Evolutionary conservation across 306 rosid species (phyloP).

Genomic region (Trifolium fragiferum): DNA sequence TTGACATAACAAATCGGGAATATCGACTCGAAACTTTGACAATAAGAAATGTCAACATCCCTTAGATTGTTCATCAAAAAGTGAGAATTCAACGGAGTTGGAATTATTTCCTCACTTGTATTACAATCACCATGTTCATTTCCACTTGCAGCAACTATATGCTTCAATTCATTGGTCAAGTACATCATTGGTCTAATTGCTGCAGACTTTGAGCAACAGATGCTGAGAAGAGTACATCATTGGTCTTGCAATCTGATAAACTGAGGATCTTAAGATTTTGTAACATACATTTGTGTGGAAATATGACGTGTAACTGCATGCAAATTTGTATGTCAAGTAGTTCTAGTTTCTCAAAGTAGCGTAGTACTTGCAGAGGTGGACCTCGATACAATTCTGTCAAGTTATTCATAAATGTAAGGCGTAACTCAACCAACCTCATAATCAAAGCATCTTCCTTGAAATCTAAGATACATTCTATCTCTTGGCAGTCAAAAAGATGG

Average conservation of each 20-base stretch:
- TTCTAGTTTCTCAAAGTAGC: slow-evolving; percentile 17
- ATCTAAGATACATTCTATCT: slow-evolving; percentile 2
- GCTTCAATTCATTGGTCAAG: neutral
- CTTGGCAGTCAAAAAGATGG: neutral
- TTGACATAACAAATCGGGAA: neutral
- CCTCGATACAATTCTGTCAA: neutral
- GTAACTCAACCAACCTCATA: neutral
- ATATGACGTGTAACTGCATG: neutral
- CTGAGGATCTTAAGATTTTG: slow-evolving; percentile 12
- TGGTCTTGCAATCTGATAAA: neutral
- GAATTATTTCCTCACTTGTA: neutral
- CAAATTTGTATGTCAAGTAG: neutral
- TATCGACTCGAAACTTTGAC: neutral
- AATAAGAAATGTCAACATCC: neutral
- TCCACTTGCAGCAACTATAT: too few species aligned
- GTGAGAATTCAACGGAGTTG: neutral
- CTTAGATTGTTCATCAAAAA: neutral
- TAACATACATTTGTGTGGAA: slow-evolving; percentile 11
- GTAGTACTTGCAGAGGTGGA: neutral
- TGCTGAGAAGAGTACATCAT: neutral
- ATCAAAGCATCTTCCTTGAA: neutral
- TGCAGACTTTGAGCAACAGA: slow-evolving; percentile 5
- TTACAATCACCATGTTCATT: neutral
- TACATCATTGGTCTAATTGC: too few species aligned
- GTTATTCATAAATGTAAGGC: neutral